Evolutionary conservation across 768 basidiomycete genomes (phyloP), one percentile per base, ranked within the genome.

Genomic region (Leucocoprinus leucothites): DNA sequence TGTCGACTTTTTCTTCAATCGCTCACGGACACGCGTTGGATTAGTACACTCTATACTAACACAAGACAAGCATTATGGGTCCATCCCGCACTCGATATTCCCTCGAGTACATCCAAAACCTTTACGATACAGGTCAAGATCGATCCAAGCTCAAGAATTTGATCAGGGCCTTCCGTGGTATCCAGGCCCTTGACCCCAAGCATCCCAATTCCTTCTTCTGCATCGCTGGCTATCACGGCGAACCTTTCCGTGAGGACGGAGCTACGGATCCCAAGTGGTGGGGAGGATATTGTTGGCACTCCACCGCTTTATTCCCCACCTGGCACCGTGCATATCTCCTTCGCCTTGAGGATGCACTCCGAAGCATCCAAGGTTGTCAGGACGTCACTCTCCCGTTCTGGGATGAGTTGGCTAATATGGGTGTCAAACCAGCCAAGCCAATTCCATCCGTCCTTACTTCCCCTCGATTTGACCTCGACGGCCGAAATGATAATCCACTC

Each of bases 271-370:
- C 49, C 9, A 22, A 2, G 11, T 51, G 49, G 49, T 51, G 49
- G 49, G 49, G 49, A 36, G 49, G 49, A 16, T 51, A 51, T 38
- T 51, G 49, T 31, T 51, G 49, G 49, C 49, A 51, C 21, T 28
- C 18, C 49, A 51, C 34, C 2, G 34, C 36, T 21, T 28, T 51
- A 9, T 51, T 51, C 49, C 49, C 49, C 25, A 51, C 49, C 35
- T 51, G 49, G 49, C 49, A 51, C 25, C 35, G 49, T 9, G 35
- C 35, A 25, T 51, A 51, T 51, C 5, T 51, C 40, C 49, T 51
- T 18, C 35, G 14, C 24, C 35, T 51, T 22, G 49, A 51, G 49
- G 49, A 51, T 51, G 49, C 49, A 18, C 49, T 51, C 4, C 35
- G 49, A 36, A 51, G 49, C 35, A 51, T 51, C 35, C 34, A 28